Evolutionary conservation across 2,329 filamentous ascomycete species (phyloP).

Genomic region (Colletotrichum abscissum): DNA sequence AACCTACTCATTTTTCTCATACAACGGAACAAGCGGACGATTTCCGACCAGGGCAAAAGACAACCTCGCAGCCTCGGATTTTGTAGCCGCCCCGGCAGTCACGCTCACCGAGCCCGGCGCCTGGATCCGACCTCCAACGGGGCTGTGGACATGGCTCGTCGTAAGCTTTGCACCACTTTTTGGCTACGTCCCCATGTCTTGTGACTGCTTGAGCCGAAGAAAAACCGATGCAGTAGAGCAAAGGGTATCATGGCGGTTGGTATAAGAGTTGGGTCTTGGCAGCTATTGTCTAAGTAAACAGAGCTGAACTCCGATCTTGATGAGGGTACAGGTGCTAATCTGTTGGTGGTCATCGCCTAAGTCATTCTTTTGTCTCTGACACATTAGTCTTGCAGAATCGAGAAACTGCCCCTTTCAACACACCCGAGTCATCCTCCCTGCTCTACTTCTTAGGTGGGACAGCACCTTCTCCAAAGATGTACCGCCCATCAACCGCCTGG

Average conservation of each 20-base stretch:
- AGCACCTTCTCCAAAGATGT: not conserved
- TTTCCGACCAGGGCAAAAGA: not conserved
- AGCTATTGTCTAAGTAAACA: not conserved
- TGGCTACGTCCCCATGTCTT: not conserved
- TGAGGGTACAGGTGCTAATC: not conserved
- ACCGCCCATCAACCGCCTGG: not conserved
- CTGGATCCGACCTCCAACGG: not conserved
- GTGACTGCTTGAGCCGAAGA: not conserved
- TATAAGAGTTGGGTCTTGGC: not conserved
- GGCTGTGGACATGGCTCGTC: conserved; percentile 11
- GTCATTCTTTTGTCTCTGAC: not conserved
- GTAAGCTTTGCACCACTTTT: conserved; percentile 19
- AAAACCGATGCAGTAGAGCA: not conserved
- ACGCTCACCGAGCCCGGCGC: too few relatives aligned
- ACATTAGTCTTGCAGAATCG: not conserved
- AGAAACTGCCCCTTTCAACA: too few relatives aligned
- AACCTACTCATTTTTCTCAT: not conserved
- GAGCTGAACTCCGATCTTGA: not conserved
- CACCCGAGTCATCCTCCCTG: not conserved
- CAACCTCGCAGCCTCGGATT: not conserved
- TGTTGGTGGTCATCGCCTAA: not conserved
- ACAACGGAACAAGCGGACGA: not conserved
- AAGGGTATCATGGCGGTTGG: not conserved
- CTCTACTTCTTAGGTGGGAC: not conserved
- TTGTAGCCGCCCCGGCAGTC: not conserved